phyloP scores from a whole-genome alignment of 164 flowering plant genomes.

The Vitis rotundifolia region DNA sequence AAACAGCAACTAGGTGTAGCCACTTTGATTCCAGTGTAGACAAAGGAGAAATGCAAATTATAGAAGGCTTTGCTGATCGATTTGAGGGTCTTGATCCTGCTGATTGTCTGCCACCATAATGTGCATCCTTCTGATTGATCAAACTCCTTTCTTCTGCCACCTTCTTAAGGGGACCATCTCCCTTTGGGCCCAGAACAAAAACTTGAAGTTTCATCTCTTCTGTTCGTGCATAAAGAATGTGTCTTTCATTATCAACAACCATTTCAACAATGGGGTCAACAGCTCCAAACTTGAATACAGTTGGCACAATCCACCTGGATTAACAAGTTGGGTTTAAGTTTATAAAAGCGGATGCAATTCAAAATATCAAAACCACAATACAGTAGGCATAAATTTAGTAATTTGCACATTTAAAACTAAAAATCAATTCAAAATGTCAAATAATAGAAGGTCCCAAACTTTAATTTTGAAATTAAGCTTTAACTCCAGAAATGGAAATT shows the following conservation, averaged over 20 bases:
- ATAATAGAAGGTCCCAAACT: neutral
- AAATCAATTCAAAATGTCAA: neutral
- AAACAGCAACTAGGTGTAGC: conserved; percentile 90
- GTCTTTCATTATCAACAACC: conserved; percentile 89
- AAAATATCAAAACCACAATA: neutral
- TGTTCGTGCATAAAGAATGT: conserved; percentile 84
- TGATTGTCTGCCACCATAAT: conserved; percentile 62
- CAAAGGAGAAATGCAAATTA: conserved; percentile 80
- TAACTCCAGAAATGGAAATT: neutral
- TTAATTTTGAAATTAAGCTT: neutral
- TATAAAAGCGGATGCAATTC: neutral
- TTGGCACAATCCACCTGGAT: conserved; percentile 95
- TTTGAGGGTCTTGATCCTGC: conserved; percentile 50
- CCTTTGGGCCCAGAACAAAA: conserved; percentile 68
- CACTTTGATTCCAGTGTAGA: conserved; percentile 86
- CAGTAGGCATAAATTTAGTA: too few species aligned
- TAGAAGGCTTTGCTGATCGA: conserved; percentile 66
- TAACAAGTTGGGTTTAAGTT: neutral
- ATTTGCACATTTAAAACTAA: too few species aligned
- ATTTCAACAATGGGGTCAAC: conserved; percentile 92
- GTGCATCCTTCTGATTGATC: conserved; percentile 67
- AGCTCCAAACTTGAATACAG: conserved; percentile 89
- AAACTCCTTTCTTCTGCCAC: conserved; percentile 88
- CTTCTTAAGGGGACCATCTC: conserved; percentile 80
- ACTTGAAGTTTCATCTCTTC: conserved; percentile 95